Percentiles rank a stretch among this genome's conserved stretches.
Conservation (phyloP, 768 basidiomycete species). For the Pholiota conissans region DNA sequence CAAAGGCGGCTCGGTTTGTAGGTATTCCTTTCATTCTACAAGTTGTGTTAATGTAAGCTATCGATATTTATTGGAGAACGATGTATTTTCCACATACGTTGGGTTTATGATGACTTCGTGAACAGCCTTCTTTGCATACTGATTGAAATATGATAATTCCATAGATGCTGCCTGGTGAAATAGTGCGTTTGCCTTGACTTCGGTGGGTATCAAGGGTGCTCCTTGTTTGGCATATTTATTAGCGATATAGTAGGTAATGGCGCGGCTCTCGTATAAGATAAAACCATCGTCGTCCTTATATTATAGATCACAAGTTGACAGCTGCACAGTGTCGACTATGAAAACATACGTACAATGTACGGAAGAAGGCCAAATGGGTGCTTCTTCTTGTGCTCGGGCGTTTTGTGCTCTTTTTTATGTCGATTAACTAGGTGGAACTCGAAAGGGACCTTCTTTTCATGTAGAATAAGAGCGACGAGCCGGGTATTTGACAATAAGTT, state of each 20-base stretch:
- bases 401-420: constrained; percentile 44
- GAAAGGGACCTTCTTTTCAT: constrained; percentile 58
- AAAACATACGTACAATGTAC: constrained; percentile 39
- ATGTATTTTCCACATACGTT: constrained; percentile 28
- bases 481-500: constrained; percentile 47
- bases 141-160: constrained; percentile 52
- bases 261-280: constrained; percentile 58
- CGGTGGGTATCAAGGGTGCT: constrained; percentile 47
- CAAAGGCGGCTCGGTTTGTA: constrained; percentile 25
- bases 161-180: constrained; percentile 47
- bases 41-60: background rate
- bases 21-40: constrained; percentile 14
- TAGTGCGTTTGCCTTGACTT: constrained; percentile 32
- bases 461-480: constrained; percentile 47
- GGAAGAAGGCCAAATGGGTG: constrained; percentile 74
- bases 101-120: constrained; percentile 52
- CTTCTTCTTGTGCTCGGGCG: constrained; percentile 35
- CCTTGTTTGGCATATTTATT: constrained; percentile 52
- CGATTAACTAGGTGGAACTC: constrained; percentile 47
- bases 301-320: background rate
- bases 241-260: constrained; percentile 57
- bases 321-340: too few relatives aligned
- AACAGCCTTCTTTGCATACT: constrained; percentile 33
- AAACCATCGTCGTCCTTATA: constrained; percentile 55
- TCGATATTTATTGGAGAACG: background rate